These are phyloP conservation scores for Rhodotorula mucilaginosa DNA, from an alignment of 1,284 basidiomycete species.

Conservation along the genomic window DNA sequence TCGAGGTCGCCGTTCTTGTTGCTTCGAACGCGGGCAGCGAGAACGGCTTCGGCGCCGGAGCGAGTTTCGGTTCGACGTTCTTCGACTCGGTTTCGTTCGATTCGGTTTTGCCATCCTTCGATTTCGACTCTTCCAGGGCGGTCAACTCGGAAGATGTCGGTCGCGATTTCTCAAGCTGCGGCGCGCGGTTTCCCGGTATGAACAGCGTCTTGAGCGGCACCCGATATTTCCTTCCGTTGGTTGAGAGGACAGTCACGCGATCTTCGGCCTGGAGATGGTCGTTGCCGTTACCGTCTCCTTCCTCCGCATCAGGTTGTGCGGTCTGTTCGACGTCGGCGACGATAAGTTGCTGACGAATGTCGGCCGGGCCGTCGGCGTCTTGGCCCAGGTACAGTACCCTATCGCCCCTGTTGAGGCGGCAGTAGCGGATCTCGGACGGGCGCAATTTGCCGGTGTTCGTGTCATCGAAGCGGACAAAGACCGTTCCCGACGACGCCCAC, in stretches of 20 bases:
- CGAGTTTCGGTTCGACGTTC: background rate
- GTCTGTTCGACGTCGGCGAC: constrained; percentile 18
- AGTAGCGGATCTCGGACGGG: constrained; percentile 24
- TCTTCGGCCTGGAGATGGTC: constrained; percentile 37
- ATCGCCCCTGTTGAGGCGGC: constrained; percentile 29
- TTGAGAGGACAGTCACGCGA: constrained; percentile 43
- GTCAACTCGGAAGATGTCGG: constrained; percentile 44
- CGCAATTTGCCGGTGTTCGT: constrained; percentile 18
- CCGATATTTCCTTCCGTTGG: constrained; percentile 3
- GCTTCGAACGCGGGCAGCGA: background rate
- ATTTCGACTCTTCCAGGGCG: constrained; percentile 51
- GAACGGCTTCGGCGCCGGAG: background rate
- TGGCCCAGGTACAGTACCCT: constrained; percentile 15
- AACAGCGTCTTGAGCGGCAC: constrained; percentile 15
- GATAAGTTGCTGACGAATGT: background rate
- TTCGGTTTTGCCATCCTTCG: constrained; percentile 12
- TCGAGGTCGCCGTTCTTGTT: background rate
- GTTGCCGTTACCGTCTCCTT: background rate
- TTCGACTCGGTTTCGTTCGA: background rate
- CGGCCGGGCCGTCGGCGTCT: constrained; percentile 12
- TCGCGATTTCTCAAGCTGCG: constrained; percentile 41
- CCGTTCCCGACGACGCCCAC: background rate
- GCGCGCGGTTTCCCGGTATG: constrained; percentile 2
- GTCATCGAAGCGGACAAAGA: constrained; percentile 35
- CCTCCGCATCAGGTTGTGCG: background rate